phyloP scores from a whole-genome alignment of 148 eudicot species.

The Linanthus parryae region DNA sequence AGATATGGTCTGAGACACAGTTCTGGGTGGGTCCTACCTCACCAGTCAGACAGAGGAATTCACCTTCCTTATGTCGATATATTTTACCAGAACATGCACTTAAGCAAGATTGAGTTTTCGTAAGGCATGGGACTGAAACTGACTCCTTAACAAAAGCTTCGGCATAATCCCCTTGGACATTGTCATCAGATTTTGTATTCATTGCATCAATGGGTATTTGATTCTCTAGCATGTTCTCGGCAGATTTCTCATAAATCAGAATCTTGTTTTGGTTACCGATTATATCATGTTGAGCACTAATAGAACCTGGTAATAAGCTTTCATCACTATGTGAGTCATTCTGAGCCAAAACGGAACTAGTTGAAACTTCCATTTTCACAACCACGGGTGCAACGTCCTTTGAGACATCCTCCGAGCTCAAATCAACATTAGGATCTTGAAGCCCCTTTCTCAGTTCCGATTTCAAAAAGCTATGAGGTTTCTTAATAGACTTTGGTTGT shows the following conservation, averaged over 20 bases:
- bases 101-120: conserved; percentile 17
- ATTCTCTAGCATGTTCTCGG: conserved; percentile 11
- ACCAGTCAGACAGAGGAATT: conserved; percentile 12
- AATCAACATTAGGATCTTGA: conserved; percentile 18
- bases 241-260: conserved; percentile 16
- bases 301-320: conserved; percentile 1
- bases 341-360: too few relatives aligned
- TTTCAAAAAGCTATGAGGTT: conserved; percentile 29
- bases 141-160: conserved; percentile 19
- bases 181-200: conserved; percentile 12
- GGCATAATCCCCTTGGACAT: conserved; percentile 5
- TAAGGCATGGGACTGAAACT: conserved; percentile 13
- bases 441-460: conserved; percentile 28
- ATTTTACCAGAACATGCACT: conserved; percentile 30
- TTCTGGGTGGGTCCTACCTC: conserved; percentile 10
- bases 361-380: too few relatives aligned
- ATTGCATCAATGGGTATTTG: conserved; percentile 5
- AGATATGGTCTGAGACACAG: conserved; percentile 3
- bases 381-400: conserved; percentile 10
- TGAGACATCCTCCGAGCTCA: conserved; percentile 20
- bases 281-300: neutral
- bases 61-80: conserved; percentile 13
- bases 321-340: too few relatives aligned
- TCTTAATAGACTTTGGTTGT: conserved; percentile 42
- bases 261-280: conserved; percentile 2